A percentile compares a stretch with the other conserved stretches of the same genome.
Evolutionary conservation across 78 protist genomes (phyloP).

Genomic region (Planoprotostelium fungivorum): DNA sequence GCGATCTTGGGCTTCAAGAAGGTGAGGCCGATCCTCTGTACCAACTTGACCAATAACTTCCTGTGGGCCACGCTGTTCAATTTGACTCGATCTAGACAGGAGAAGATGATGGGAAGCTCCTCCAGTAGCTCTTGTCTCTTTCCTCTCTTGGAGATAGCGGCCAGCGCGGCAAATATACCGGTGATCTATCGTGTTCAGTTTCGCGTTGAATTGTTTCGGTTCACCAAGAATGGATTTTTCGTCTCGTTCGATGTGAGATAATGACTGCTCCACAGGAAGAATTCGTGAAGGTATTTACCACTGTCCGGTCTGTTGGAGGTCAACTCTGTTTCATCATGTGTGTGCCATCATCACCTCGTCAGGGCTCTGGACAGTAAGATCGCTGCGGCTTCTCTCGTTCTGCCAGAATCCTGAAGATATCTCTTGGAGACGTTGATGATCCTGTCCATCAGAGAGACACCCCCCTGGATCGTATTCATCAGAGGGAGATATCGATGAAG

Average conservation of each 20-base stretch:
- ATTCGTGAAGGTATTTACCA: conserved; percentile 32
- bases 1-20: conserved; percentile 71
- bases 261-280: conserved; percentile 13
- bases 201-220: not conserved
- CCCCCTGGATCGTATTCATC: not conserved
- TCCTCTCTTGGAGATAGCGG: conserved; percentile 64
- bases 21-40: conserved; percentile 84
- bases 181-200: not conserved
- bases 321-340: not conserved
- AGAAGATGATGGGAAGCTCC: not conserved
- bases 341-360: conserved; percentile 8
- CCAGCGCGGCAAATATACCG: conserved; percentile 57
- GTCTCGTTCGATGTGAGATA: not conserved
- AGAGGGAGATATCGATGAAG: not conserved
- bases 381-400: conserved; percentile 67
- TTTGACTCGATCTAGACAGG: not conserved
- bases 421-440: conserved; percentile 8
- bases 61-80: not conserved
- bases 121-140: conserved; percentile 58
- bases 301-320: conserved; percentile 52
- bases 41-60: conserved; percentile 59
- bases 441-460: not conserved
- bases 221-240: not conserved
- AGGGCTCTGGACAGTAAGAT: conserved; percentile 40
- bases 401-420: conserved; percentile 33